phyloP scores from a whole-genome alignment of 2,329 filamentous ascomycete species.

The Colletotrichum siamense region DNA sequence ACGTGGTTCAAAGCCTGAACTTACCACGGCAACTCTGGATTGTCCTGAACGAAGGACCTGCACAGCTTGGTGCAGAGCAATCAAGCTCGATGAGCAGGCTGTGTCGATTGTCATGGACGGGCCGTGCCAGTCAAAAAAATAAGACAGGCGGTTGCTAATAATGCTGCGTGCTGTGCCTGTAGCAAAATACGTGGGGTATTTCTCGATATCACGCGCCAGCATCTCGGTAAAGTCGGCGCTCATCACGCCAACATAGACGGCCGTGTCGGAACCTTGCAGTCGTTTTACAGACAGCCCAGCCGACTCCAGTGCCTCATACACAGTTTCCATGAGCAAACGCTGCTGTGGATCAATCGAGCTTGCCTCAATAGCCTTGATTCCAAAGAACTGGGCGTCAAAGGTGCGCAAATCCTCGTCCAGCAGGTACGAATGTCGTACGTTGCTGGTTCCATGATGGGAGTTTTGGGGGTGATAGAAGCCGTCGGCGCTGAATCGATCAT shows the following conservation, averaged over 20 bases:
- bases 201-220: slow-evolving; percentile 26
- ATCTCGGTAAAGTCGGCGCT: slow-evolving; percentile 28
- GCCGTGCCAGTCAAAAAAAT: slow-evolving; percentile 44
- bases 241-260: slow-evolving; percentile 37
- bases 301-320: slow-evolving; percentile 40
- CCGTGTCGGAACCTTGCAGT: slow-evolving; percentile 31
- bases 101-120: slow-evolving; percentile 49
- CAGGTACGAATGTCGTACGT: slow-evolving; percentile 24
- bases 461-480: neutral
- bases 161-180: slow-evolving; percentile 38
- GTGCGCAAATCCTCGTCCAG: slow-evolving; percentile 23
- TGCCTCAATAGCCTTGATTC: slow-evolving; percentile 35
- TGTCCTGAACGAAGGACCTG: slow-evolving; percentile 39
- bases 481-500: slow-evolving; percentile 24
- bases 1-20: neutral
- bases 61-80: slow-evolving; percentile 45
- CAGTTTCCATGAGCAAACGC: slow-evolving; percentile 34
- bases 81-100: slow-evolving; percentile 48
- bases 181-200: slow-evolving; percentile 29
- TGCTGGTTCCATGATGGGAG: slow-evolving; percentile 20
- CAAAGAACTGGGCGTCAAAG: slow-evolving; percentile 36
- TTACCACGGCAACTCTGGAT: slow-evolving; percentile 28
- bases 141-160: slow-evolving; percentile 43
- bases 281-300: slow-evolving; percentile 32
- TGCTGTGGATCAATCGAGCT: slow-evolving; percentile 38